These are phyloP conservation scores for Suzukiozyma palmioleophila DNA, from an alignment of 1,139 yeast species.

Conservation along the genomic window DNA sequence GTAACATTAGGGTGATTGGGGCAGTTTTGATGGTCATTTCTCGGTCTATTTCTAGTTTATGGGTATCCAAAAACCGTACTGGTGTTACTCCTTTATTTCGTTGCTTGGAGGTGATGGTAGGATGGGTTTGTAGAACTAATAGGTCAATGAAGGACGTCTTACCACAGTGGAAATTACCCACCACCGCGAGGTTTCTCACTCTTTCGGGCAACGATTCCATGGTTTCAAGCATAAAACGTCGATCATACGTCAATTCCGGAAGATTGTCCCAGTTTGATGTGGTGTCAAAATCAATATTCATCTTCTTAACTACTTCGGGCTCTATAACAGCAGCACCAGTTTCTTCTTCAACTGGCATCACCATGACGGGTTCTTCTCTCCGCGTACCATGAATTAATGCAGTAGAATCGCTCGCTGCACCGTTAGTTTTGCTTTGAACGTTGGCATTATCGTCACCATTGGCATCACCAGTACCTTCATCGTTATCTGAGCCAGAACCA, in stretches of 20 bases:
- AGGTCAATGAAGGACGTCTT: conserved; percentile 78
- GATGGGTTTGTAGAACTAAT: conserved; percentile 63
- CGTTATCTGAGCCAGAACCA: not conserved
- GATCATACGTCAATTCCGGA: conserved; percentile 59
- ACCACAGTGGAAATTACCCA: conserved; percentile 86
- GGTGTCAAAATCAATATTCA: conserved; percentile 39
- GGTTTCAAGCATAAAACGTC: conserved; percentile 54
- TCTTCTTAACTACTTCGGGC: conserved; percentile 43
- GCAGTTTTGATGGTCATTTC: conserved; percentile 65
- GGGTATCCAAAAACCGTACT: conserved; percentile 66
- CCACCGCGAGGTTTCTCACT: conserved; percentile 70
- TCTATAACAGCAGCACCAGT: conserved; percentile 60
- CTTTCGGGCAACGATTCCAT: conserved; percentile 54
- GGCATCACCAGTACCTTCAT: not conserved
- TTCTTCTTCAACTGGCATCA: conserved; percentile 4
- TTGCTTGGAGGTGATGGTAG: conserved; percentile 23
- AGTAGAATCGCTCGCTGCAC: not conserved
- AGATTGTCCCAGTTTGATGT: conserved; percentile 23
- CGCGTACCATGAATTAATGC: not conserved
- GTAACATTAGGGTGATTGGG: conserved; percentile 61
- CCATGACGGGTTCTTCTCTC: conserved; percentile 25
- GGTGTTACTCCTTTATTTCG: conserved; percentile 34
- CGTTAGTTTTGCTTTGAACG: conserved; percentile 7
- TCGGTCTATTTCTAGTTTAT: conserved; percentile 62
- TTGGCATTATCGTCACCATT: not conserved